Base-by-base conservation (phyloP, 768 basidiomycete genomes). In the Macrolepiota albuminosa region DNA sequence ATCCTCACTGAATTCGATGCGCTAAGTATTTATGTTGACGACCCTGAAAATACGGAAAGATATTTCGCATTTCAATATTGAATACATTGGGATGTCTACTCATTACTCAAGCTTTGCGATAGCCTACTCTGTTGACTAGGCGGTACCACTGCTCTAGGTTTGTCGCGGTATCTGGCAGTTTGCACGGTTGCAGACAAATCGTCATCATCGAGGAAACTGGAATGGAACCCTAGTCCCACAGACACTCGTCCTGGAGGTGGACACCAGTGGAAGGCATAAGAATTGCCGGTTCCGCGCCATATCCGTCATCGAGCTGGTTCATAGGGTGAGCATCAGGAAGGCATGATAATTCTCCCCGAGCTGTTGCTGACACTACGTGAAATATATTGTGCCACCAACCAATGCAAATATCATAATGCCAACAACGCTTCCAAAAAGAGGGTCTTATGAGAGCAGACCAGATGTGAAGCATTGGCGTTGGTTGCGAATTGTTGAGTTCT, bases 141-240 rank as follows among this genome's bases (percentile, higher is more conserved):
- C 18, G 61, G 47, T 11, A 58, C 36, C 16, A 49, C 34, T 39
- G 67, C 64, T 34, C 73, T 73, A 11, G 86, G 85, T 59, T 86
- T 84, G 64, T 92, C 90, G 18, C 70, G 70, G 65, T 83, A 81
- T 64, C 68, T 67, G 26, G 73, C 65, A 21, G 74, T 66, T 43
- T 64, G 63, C 18, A 69, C 62, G 13, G 69, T 71, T 24, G 71
- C 71, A 29, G 73, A 71, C 4, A 73, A 68, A 6, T 87, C 86
- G 57, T 92, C 91, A 67, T 95, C 93, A 36, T 91, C 89, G 66
- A 93, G 72, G 76, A 93, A 93, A 46, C 85, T 89, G 24, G 89
- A 85, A 71, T 94, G 91, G 73, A 88, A 88, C 5, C 79, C 83
- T 5, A 84, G 67, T 3, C 75, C 76, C 9, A 75, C 75, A 48